Evolutionary conservation across 2,329 filamentous ascomycete genomes (phyloP).

Genomic region (Onygenales sp.): DNA sequence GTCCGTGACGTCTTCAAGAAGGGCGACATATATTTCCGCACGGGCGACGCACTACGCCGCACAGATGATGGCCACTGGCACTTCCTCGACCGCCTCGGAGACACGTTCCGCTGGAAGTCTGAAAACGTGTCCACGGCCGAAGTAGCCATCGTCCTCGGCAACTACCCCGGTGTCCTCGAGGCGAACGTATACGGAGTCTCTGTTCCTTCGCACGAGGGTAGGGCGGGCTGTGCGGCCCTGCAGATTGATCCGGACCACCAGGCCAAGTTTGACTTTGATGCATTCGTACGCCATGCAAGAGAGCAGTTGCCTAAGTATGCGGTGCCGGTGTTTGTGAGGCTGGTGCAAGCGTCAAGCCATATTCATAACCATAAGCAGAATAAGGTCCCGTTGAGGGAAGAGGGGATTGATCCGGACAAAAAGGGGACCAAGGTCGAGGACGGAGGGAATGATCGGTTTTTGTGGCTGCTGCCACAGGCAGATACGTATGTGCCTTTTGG

Average conservation of each 20-base stretch:
- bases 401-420: conserved; percentile 52
- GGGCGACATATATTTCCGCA: conserved; percentile 60
- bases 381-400: conserved; percentile 59
- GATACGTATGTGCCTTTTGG: conserved; percentile 52
- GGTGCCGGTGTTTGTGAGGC: conserved; percentile 62
- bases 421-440: conserved; percentile 35
- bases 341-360: conserved; percentile 44
- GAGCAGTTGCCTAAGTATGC: conserved; percentile 61
- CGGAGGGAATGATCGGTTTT: conserved; percentile 36
- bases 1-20: conserved; percentile 54
- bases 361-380: conserved; percentile 70
- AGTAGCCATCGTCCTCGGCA: conserved; percentile 54
- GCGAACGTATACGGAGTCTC: conserved; percentile 62
- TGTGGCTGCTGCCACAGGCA: conserved; percentile 41
- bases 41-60: conserved; percentile 56
- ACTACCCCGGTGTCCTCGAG: conserved; percentile 50
- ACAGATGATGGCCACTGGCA: conserved; percentile 57
- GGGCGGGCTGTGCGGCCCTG: conserved; percentile 53
- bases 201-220: conserved; percentile 57
- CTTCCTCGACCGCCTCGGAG: conserved; percentile 61
- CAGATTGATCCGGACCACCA: conserved; percentile 45
- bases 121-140: conserved; percentile 61
- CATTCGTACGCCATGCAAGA: conserved; percentile 49
- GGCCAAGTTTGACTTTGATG: conserved; percentile 49
- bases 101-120: conserved; percentile 67